A percentile compares a stretch with the other conserved stretches of the same genome.
phyloP scores from a whole-genome alignment of 305 asterid genomes.

The Fraxinus albicans region DNA sequence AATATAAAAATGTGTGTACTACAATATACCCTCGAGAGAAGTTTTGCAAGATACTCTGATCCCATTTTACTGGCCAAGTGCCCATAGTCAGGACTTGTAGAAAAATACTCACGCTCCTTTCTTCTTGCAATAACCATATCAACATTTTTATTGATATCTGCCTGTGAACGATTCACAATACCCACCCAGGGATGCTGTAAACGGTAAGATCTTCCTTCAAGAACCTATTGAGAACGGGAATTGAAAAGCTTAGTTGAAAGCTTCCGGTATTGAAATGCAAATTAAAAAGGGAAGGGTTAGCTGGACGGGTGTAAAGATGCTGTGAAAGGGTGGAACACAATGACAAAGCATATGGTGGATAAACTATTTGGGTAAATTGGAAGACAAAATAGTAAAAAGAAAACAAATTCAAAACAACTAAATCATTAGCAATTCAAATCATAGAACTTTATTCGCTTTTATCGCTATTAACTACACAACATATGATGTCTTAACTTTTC shows the following conservation, averaged over 20 bases:
- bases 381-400: background rate
- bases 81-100: slow-evolving; percentile 83
- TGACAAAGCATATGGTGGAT: slow-evolving; percentile 13
- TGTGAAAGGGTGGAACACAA: background rate
- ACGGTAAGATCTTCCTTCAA: slow-evolving; percentile 88
- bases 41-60: slow-evolving; percentile 92
- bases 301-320: background rate
- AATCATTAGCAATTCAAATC: background rate
- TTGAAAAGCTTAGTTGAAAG: slow-evolving; percentile 4
- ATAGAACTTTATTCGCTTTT: background rate
- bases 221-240: slow-evolving; percentile 51
- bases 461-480: background rate
- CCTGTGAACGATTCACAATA: slow-evolving; percentile 88
- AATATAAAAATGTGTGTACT: slow-evolving; percentile 13
- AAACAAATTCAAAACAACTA: background rate
- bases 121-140: slow-evolving; percentile 78
- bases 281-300: background rate
- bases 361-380: background rate
- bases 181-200: slow-evolving; percentile 97
- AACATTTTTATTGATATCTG: slow-evolving; percentile 76
- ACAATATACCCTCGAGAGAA: slow-evolving; percentile 71
- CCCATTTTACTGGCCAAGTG: slow-evolving; percentile 95
- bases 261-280: slow-evolving; percentile 4
- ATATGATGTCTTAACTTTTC: background rate
- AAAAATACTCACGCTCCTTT: slow-evolving; percentile 85